Conservation (phyloP, 2,329 filamentous ascomycete species). For the Stromatinia cepivora region DNA sequence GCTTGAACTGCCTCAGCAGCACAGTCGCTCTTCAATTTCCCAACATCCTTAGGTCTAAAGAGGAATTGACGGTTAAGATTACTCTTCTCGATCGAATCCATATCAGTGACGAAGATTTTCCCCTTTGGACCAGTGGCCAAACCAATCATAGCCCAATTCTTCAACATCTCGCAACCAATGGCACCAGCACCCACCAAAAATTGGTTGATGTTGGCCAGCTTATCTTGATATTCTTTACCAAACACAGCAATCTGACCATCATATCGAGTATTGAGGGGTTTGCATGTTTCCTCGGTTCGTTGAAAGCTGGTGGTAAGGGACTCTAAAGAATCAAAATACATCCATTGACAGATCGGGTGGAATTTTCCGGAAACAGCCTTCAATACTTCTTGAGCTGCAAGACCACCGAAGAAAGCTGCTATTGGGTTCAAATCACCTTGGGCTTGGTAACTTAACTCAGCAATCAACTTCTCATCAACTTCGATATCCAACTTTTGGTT, state of each 20-base stretch:
- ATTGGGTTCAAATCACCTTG: slow-evolving; percentile 87
- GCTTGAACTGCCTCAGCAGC: slow-evolving; percentile 84
- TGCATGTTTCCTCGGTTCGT: slow-evolving; percentile 84
- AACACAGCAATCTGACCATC: slow-evolving; percentile 98
- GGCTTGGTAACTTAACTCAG: slow-evolving; percentile 92
- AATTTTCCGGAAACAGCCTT: slow-evolving; percentile 99
- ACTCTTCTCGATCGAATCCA: slow-evolving; percentile 98
- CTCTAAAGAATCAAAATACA: slow-evolving; percentile 98
- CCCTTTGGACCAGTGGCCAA: slow-evolving; percentile 85
- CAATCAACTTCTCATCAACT: slow-evolving; percentile 87
- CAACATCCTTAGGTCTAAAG: slow-evolving; percentile 91
- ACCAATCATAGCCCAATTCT: slow-evolving; percentile 99
- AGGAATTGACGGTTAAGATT: slow-evolving; percentile 97
- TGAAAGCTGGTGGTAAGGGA: slow-evolving; percentile 75
- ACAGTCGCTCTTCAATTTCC: slow-evolving; percentile 93
- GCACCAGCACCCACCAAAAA: slow-evolving; percentile 96
- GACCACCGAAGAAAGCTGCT: slow-evolving; percentile 92
- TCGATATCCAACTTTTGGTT: slow-evolving; percentile 78
- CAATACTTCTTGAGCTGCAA: slow-evolving; percentile 90
- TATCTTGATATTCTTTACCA: slow-evolving; percentile 89
- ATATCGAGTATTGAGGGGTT: slow-evolving; percentile 81
- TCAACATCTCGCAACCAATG: slow-evolving; percentile 98
- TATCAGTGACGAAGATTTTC: slow-evolving; percentile 90
- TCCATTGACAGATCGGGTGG: slow-evolving; percentile 89
- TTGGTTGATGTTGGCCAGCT: slow-evolving; percentile 84